Evolutionary conservation across 257 asterid genomes (phyloP), one percentile per base, ranked within the genome.

Genomic region (Nicotiana paniculata): DNA sequence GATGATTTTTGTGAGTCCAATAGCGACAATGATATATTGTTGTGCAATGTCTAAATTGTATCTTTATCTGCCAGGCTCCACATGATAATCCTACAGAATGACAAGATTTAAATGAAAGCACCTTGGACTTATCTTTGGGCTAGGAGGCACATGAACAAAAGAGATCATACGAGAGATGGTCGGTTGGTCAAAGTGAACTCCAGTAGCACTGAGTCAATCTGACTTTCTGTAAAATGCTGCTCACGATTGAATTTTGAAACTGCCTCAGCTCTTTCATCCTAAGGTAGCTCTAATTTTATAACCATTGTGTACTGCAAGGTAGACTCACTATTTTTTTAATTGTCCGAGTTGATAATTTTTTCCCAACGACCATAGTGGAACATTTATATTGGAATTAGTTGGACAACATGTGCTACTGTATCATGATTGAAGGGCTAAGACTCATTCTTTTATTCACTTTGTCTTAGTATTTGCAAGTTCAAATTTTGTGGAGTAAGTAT

Each of bases 81-180:
- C 87, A 81, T 57, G 84, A 77, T 65, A 87, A 77, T 77, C 86
- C 82, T 21, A 81, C 72, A 39, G 89, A 85, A 81, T 83, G 93
- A 43, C 98, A 93, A 37, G 97, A 94, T 90, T 88, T 93, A 85
- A 94, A 94, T 21, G 93, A 86, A 83, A 90, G 93, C 90, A 90
- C 95, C 0, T 81, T 94, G 88, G 97, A 92, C 84, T 85, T 92
- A 89, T 91, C 94, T 79, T 81, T 94, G 85, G 98, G 95, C 62
- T 90, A 54, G 89, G 89, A 90, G 89, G 21, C 21, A 15, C 75
- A 67, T 17, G 89, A 86, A 72, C 86, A 81, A 6, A 89, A 91
- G 35, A 86, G 87, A 53, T 81, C 85, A 83, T 78, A 75, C 35
- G 39, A 84, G 74, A 80, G 89, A 85, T 64, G 86, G 79, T 16